Conservation (phyloP, 2,329 filamentous ascomycete genomes). For the Colletotrichum agaves region DNA sequence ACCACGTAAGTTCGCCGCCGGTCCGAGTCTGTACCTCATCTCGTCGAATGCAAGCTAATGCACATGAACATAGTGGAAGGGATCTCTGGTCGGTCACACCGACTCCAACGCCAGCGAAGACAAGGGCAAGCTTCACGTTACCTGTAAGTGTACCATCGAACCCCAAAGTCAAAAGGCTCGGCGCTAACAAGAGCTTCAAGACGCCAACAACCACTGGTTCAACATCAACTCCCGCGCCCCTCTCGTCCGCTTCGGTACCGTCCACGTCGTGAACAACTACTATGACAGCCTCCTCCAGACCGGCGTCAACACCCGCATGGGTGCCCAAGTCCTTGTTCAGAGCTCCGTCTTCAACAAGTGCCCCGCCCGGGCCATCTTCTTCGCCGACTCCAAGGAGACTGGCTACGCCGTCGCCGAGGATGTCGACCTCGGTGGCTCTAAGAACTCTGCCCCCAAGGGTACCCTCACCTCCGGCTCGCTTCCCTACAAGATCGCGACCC, state of each 20-base stretch:
- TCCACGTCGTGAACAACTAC: conserved; percentile 58
- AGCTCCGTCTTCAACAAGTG: conserved; percentile 59
- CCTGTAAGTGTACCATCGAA: conserved; percentile 46
- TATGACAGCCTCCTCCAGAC: conserved; percentile 55
- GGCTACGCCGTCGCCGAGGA: conserved; percentile 53
- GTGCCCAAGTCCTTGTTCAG: conserved; percentile 65
- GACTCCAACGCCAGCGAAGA: conserved; percentile 69
- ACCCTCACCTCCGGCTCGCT: conserved; percentile 62
- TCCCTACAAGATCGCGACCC: conserved; percentile 52
- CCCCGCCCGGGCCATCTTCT: conserved; percentile 44
- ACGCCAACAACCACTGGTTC: conserved; percentile 69
- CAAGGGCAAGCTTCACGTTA: conserved; percentile 66
- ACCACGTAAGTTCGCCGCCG: conserved; percentile 46
- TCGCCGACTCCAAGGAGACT: conserved; percentile 49
- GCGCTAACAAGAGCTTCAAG: too few relatives aligned
- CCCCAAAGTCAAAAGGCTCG: too few relatives aligned
- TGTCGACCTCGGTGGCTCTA: conserved; percentile 53
- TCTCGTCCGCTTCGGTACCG: conserved; percentile 70
- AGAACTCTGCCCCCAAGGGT: conserved; percentile 58
- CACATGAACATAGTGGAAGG: conserved; percentile 58
- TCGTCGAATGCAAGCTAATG: conserved; percentile 41
- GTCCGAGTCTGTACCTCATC: not conserved
- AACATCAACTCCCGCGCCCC: conserved; percentile 71
- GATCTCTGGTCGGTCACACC: conserved; percentile 69
- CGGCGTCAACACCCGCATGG: conserved; percentile 64